Conservation (phyloP, 768 basidiomycete genomes). For the Hysterangium stoloniferum region DNA sequence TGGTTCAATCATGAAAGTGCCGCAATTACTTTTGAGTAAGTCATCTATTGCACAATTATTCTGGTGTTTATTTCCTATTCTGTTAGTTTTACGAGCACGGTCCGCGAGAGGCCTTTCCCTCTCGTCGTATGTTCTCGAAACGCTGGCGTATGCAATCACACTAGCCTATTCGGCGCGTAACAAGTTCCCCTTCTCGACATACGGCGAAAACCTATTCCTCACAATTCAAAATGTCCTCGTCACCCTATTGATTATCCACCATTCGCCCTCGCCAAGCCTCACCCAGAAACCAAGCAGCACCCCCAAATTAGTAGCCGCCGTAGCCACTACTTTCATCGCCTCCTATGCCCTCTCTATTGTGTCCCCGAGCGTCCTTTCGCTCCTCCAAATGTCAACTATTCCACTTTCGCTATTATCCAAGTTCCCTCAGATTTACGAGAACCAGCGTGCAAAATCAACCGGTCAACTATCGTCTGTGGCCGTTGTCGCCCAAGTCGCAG, state of each 20-base stretch:
- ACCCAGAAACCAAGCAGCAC: conserved; percentile 19
- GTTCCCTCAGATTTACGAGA: conserved; percentile 86
- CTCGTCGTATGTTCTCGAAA: conserved; percentile 84
- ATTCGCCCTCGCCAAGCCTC: conserved; percentile 21
- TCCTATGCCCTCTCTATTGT: conserved; percentile 35
- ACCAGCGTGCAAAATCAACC: conserved; percentile 65
- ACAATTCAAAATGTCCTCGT: conserved; percentile 83
- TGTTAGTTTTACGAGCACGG: conserved; percentile 54
- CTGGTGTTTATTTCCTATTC: conserved; percentile 5
- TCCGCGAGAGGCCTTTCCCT: conserved; percentile 87
- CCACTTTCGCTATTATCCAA: conserved; percentile 91
- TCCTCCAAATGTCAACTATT: conserved; percentile 79
- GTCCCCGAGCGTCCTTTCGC: conserved; percentile 44
- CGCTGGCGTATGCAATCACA: conserved; percentile 82
- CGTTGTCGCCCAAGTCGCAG: conserved; percentile 77
- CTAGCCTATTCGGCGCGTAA: conserved; percentile 82
- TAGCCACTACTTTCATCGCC: conserved; percentile 19
- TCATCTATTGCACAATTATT: conserved; percentile 12
- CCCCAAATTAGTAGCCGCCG: conserved; percentile 25
- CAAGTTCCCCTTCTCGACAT: conserved; percentile 90
- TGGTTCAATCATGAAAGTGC: conserved; percentile 93
- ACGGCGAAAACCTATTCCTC: conserved; percentile 95
- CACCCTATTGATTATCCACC: conserved; percentile 77
- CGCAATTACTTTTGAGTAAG: conserved; percentile 83
- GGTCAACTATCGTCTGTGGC: conserved; percentile 94